phyloP scores from a whole-genome alignment of 2,329 filamentous ascomycete genomes.

The Calonectria hawksworthii region DNA sequence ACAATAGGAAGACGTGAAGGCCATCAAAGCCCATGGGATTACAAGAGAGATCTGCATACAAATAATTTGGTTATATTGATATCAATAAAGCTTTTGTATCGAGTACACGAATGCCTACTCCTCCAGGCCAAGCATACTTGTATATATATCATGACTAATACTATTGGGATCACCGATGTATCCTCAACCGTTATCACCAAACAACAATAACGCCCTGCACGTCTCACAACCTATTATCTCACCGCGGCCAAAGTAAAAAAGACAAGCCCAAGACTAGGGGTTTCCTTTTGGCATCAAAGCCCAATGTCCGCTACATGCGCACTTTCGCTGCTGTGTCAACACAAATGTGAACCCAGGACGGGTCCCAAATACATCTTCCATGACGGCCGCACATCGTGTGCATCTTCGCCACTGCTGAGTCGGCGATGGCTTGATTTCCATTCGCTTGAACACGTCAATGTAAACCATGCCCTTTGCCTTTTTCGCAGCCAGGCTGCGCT shows the following conservation, averaged over 20 bases:
- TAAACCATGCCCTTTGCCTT: slow-evolving; percentile 53
- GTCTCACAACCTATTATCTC: background rate
- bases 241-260: background rate
- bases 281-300: slow-evolving; percentile 57
- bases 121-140: background rate
- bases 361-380: slow-evolving; percentile 69
- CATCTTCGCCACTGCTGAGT: slow-evolving; percentile 54
- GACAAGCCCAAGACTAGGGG: slow-evolving; percentile 31
- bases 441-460: slow-evolving; percentile 71
- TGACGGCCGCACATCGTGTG: slow-evolving; percentile 74
- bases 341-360: slow-evolving; percentile 68
- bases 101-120: background rate
- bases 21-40: too few species aligned
- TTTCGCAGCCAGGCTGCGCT: slow-evolving; percentile 58
- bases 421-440: slow-evolving; percentile 59
- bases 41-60: too few species aligned
- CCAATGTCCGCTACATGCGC: slow-evolving; percentile 69
- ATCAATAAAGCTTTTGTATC: background rate
- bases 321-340: slow-evolving; percentile 67
- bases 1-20: too few species aligned
- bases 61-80: background rate
- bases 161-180: background rate
- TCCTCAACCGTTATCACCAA: background rate
- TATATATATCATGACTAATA: background rate
- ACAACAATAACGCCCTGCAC: slow-evolving; percentile 9